Base-by-base conservation (phyloP, 2,329 filamentous ascomycete species). In the Tolypocladium inflatum region DNA sequence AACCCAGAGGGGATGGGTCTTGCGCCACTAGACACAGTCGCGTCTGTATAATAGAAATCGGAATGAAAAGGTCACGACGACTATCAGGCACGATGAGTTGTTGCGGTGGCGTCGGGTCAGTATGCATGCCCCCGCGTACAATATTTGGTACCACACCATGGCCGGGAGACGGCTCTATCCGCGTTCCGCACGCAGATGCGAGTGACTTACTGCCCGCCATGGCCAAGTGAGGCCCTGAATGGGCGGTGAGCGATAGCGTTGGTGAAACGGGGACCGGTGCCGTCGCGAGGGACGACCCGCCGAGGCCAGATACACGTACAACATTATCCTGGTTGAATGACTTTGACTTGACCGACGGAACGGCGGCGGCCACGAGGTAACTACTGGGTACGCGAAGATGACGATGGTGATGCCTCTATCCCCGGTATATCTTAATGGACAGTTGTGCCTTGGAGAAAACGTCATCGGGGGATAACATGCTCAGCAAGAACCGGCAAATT, bases 31-130 rank as follows among this genome's bases (percentile, higher is more conserved):
- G 45, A 51, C 58, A 56, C 45, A 42, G 42, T 52, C 57, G 35
- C 54, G 45, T 54, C 56, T 54, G 55, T 55, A 57, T 38, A 52
- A 55, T 60, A 55, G 52, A 58, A 35, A 19, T 54, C 41, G 33
- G 30, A 33, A 51, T 48, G 45, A 30, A 3, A 35, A 11, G 17
- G 48, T 33, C 26, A 51, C 19, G 48, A 51, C 30, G 30, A 35
- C 9, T 9, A 5, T 30, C 4, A 30, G 26, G 45, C 23, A 50
- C 39, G 26, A 26, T 19, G 51, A 13, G 35, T 17, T 35, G n/a
- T 26, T 21, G n/a, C 35, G 19, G 17, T 9, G 10, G 37, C 15
- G 17, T 2, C 8, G 37, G 1, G 26, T 19, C 4, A 1, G n/a
- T n/a, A 33, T 19, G 45, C n/a, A n/a, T 30, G 4, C 45, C 17